Percentiles rank a stretch among this genome's conserved stretches.
These are phyloP conservation scores for Panicum hallii DNA, from an alignment of 202 grass and related monocot species.

Conservation along the genomic window DNA sequence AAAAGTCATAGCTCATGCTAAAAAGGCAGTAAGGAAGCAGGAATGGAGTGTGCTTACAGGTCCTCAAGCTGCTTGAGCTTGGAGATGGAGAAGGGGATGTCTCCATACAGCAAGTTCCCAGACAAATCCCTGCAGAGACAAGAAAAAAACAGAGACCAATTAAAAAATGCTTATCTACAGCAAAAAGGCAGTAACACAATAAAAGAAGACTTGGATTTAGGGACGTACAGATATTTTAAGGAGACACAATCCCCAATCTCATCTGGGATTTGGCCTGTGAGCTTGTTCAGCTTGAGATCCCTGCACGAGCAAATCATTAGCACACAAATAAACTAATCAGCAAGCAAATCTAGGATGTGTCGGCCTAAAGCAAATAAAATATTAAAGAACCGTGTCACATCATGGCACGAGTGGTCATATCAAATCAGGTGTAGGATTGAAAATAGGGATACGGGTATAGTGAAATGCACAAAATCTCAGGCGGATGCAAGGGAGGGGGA, in stretches of 20 bases:
- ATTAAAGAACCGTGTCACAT: constrained; percentile 63
- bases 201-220: constrained; percentile 56
- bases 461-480: constrained; percentile 61
- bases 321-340: constrained; percentile 56
- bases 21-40: constrained; percentile 37
- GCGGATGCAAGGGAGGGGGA: constrained; percentile 33
- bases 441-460: constrained; percentile 11
- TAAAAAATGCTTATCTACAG: constrained; percentile 36
- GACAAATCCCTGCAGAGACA: constrained; percentile 84
- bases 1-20: constrained; percentile 1
- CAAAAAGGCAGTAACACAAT: constrained; percentile 39
- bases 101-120: constrained; percentile 83
- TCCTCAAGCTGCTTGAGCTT: constrained; percentile 97
- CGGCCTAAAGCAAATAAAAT: constrained; percentile 57
- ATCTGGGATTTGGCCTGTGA: constrained; percentile 96
- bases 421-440: constrained; percentile 34
- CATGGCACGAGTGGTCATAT: constrained; percentile 54
- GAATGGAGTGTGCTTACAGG: constrained; percentile 57
- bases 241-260: constrained; percentile 93
- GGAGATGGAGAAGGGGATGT: constrained; percentile 97
- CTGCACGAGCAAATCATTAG: constrained; percentile 74
- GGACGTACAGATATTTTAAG: constrained; percentile 83
- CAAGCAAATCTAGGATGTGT: constrained; percentile 28
- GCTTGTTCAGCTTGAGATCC: constrained; percentile 90
- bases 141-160: constrained; percentile 19